These are phyloP conservation scores for Papiliotrema laurentii DNA, from an alignment of 1,284 basidiomycete genomes.

Conservation along the genomic window DNA sequence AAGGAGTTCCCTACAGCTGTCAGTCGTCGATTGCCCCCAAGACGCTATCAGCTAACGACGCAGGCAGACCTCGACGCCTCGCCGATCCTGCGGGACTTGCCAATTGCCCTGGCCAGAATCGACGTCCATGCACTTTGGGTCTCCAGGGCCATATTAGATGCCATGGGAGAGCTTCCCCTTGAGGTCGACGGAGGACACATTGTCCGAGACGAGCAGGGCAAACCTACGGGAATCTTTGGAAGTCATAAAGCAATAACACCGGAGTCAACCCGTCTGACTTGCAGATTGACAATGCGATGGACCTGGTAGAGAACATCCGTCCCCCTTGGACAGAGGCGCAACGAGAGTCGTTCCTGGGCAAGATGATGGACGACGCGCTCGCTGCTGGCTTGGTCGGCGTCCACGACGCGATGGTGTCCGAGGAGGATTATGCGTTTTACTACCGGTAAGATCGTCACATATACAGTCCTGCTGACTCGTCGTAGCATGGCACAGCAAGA, in stretches of 20 bases:
- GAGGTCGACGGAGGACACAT: slow-evolving; percentile 71
- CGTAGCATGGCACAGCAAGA: slow-evolving; percentile 60
- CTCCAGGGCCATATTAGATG: slow-evolving; percentile 59
- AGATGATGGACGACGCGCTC: slow-evolving; percentile 63
- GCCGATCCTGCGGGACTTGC: slow-evolving; percentile 59
- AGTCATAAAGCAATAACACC: slow-evolving; percentile 7
- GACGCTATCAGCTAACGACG: not conserved
- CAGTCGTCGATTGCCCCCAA: slow-evolving; percentile 25
- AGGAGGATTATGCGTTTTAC: slow-evolving; percentile 61
- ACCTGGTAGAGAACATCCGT: slow-evolving; percentile 45
- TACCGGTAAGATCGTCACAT: slow-evolving; percentile 53
- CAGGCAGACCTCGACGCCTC: slow-evolving; percentile 64
- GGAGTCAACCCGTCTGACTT: slow-evolving; percentile 55
- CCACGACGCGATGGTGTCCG: slow-evolving; percentile 67
- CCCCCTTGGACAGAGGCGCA: slow-evolving; percentile 62
- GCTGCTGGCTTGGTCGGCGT: slow-evolving; percentile 72
- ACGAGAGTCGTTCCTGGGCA: slow-evolving; percentile 59
- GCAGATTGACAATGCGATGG: slow-evolving; percentile 43
- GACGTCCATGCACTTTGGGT: slow-evolving; percentile 86
- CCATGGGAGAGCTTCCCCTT: slow-evolving; percentile 54
- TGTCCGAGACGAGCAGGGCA: slow-evolving; percentile 59
- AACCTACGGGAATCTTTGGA: slow-evolving; percentile 62
- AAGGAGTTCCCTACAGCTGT: slow-evolving; percentile 74
- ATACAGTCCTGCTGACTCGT: slow-evolving; percentile 6
- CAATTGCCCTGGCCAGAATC: slow-evolving; percentile 66